Evolutionary conservation across 306 rosid species (phyloP), one percentile per base, ranked within the genome.

Genomic region (Vicia sativa): DNA sequence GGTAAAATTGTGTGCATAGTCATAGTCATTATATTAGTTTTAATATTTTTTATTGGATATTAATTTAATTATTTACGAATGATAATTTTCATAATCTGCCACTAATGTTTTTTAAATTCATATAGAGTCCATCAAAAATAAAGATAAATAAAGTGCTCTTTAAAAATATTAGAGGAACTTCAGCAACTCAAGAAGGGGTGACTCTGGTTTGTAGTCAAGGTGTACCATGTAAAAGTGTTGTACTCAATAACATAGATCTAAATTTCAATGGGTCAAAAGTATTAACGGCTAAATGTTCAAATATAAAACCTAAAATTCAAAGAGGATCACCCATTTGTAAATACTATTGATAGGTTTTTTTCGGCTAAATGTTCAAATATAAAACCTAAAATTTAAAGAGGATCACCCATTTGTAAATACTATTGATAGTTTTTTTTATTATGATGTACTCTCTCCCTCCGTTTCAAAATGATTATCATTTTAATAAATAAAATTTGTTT

Each of bases 91-190:
- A 26, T 26, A 1, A 1, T 26, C 6, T 28, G 4, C 3, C 4
- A 3, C 4, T 28, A 28, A 28, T 28, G 4, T 28, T 28, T 2
- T 11, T 14, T 65, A 11, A 0, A 14, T n/a, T 16, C 6, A 4
- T 8, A 0, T 2, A 55, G 74, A 14, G 0, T 55, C 74, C 74
- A 26, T 69, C 65, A 26, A 55, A 69, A 69, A 10, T 69, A 4
- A 55, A 55, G 65, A 69, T 55, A 39, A 55, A 19, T 39, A 41
- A 41, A 3, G 25, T 69, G 2, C 0, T 25, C 0, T 41, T 69
- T 31, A 69, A 55, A 4, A 14, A 55, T 11, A 69, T 69, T 10
- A 69, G 4, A 10, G 74, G 65, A n/a, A 69, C 74, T 25, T 55
- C 74, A 4, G 43, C 55, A 23, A 54, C 65, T n/a, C 28, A 14